Evolutionary conservation across 2,329 filamentous ascomycete genomes (phyloP), one percentile per base, ranked within the genome.

Genomic region (Ramichloridium luteum): DNA sequence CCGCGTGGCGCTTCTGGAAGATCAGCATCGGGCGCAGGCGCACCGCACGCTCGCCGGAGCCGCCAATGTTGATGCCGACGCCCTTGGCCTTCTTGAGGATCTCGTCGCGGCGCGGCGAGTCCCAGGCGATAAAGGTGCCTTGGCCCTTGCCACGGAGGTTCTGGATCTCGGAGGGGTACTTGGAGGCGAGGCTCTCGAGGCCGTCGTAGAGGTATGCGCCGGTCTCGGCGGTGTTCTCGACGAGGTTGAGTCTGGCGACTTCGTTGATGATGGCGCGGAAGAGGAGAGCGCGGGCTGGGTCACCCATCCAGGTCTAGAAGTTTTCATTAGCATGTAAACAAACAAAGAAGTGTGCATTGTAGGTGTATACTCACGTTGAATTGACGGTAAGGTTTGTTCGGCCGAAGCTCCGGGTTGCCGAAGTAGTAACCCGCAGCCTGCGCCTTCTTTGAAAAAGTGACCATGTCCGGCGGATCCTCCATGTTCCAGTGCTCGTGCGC

Each of bases 401-500:
- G 85, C 9, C 81, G 70, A 46, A 93, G 69, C 25, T 73, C 75
- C 6, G 74, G 70, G 67, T 90, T 78, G 39, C 79, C 79, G 55
- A 77, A 93, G 69, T 90, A 93, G 70, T 88, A 93, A 18, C 85
- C 85, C 5, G 86, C 85, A 2, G 85, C 82, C 63, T 93, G 85
- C 3, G 85, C 86, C 69, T 93, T 93, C 69, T 93, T 93, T 53
- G 75, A 82, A 64, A 93, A 93, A 36, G 85, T 93, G 27, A 93
- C 85, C 67, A 93, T 90, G 64, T 93, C 85, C 1, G 85, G 85
- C 6, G 85, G 81, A 20, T 74, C 64, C 30, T 68, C 53, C 26
- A 93, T 70, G 57, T 80, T 70, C 85, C 85, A 93, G 74, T 93
- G 86, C 50, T 93, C 84, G 65, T 93, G 86, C 6, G 86, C 85